Evolutionary conservation across 192 early-diverging fungal genomes (phyloP).

Genomic region (Backusella liffmaniae): DNA sequence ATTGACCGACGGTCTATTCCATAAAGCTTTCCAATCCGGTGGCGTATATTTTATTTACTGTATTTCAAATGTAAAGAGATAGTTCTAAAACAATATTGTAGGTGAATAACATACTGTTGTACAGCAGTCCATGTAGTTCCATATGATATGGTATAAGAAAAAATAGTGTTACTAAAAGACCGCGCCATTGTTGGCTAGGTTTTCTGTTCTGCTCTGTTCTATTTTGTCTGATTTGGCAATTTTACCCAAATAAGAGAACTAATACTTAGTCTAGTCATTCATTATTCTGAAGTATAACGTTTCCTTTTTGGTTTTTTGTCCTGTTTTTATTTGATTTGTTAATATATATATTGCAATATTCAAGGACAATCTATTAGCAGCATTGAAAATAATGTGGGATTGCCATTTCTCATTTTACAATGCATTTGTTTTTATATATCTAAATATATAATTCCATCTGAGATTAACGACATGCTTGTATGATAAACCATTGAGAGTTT

Average conservation of each 20-base stretch:
- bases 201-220: background rate
- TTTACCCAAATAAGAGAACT: background rate
- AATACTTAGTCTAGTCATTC: too few species aligned
- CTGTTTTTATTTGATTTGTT: background rate
- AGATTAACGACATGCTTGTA: background rate
- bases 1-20: background rate
- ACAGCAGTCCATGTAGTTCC: background rate
- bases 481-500: background rate
- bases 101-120: background rate
- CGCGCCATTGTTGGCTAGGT: background rate
- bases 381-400: too few species aligned
- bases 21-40: background rate
- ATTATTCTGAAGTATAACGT: background rate
- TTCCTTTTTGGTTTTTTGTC: background rate
- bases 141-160: background rate
- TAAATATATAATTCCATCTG: background rate
- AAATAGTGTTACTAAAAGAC: background rate
- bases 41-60: background rate
- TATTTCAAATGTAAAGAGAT: too few species aligned
- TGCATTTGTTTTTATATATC: too few species aligned
- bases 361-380: too few species aligned
- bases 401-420: too few species aligned
- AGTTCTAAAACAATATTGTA: too few species aligned
- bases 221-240: background rate
- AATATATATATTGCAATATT: too few species aligned